Percentiles rank a stretch among this genome's conserved stretches.
These are phyloP conservation scores for Penicillium pancosmium DNA, from an alignment of 495 filamentous ascomycete species.

Conservation along the genomic window DNA sequence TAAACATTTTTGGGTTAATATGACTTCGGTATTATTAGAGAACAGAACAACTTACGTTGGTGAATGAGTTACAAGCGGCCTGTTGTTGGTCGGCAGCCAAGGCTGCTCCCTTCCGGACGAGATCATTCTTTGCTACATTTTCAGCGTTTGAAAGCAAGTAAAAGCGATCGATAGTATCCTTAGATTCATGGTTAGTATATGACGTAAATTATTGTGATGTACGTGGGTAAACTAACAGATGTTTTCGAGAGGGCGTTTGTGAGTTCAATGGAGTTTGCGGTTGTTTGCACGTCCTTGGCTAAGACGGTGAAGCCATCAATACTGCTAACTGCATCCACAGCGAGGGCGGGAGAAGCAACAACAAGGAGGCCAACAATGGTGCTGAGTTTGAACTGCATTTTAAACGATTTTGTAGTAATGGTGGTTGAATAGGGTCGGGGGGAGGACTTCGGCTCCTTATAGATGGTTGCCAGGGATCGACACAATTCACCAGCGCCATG, in stretches of 20 bases:
- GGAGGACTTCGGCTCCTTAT: constrained; percentile 2
- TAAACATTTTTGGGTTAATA: constrained; percentile 1
- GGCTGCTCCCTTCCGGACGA: background rate
- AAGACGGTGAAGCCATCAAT: constrained; percentile 5
- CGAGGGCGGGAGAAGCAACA: constrained; percentile 5
- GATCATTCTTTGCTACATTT: background rate
- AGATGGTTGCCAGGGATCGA: constrained; percentile 4
- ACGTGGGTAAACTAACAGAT: constrained; percentile 6
- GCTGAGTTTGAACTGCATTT: constrained; percentile 8
- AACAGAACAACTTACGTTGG: constrained; percentile 4
- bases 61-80: constrained; percentile 6
- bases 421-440: constrained; percentile 3
- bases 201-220: constrained; percentile 2
- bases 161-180: constrained; percentile 8
- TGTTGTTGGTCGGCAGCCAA: constrained; percentile 6
- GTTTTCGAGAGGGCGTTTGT: constrained; percentile 4
- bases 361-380: constrained; percentile 6
- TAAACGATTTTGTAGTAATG: constrained; percentile 3
- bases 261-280: constrained; percentile 5
- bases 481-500: constrained; percentile 3
- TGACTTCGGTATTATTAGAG: background rate
- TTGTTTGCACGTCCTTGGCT: constrained; percentile 6
- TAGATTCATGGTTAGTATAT: constrained; percentile 8
- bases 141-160: constrained; percentile 1
- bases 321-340: constrained; percentile 3